Conservation (phyloP, 2,329 filamentous ascomycete species). For the Ceratocystis eucalypticola region DNA sequence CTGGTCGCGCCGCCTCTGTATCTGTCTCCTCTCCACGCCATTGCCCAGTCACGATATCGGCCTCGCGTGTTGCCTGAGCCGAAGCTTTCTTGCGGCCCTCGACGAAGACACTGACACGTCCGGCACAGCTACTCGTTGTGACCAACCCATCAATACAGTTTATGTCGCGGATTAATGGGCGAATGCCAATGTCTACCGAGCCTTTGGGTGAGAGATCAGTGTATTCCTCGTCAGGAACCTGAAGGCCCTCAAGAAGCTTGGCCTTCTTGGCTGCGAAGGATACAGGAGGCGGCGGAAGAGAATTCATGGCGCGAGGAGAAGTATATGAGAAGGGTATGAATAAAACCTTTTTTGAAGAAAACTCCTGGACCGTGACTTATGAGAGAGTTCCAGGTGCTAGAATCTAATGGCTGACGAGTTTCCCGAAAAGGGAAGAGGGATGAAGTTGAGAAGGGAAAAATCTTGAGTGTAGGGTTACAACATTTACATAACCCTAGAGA, state of each 20-base stretch:
- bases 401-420: background rate
- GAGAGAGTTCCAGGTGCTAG: background rate
- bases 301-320: background rate
- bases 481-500: background rate
- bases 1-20: background rate
- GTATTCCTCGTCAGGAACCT: slow-evolving; percentile 56
- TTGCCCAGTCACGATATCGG: no score
- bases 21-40: slow-evolving; percentile 16
- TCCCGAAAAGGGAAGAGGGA: background rate
- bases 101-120: slow-evolving; percentile 73
- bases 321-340: background rate
- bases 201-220: slow-evolving; percentile 81
- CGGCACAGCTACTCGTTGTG: slow-evolving; percentile 87
- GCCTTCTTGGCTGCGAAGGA: slow-evolving; percentile 50
- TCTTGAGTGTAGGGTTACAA: background rate
- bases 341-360: background rate
- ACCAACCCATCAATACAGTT: slow-evolving; percentile 64
- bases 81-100: slow-evolving; percentile 49
- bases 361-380: background rate
- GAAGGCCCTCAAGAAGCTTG: slow-evolving; percentile 58
- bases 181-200: slow-evolving; percentile 65
- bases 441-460: background rate
- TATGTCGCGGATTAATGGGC: slow-evolving; percentile 62
- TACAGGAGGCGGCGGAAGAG: slow-evolving; percentile 25
- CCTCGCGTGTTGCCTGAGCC: slow-evolving; percentile 14